Evolutionary conservation across 257 asterid species (phyloP).

Genomic region (Ballota nigra): DNA sequence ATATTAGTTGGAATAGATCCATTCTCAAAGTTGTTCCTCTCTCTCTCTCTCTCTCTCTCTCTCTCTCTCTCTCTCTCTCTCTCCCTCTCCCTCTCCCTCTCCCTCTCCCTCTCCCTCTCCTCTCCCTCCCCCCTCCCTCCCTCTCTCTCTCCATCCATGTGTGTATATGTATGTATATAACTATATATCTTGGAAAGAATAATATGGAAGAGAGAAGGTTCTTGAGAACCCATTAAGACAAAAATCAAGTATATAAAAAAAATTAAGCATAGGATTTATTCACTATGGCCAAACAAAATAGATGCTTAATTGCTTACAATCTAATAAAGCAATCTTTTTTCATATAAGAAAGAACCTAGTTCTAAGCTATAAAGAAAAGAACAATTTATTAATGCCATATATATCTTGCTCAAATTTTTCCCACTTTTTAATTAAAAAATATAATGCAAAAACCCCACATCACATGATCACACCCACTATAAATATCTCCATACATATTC

Average conservation of each 20-base stretch:
- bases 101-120: too few species aligned
- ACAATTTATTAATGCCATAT: constrained; percentile 18
- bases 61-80: too few species aligned
- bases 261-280: constrained; percentile 19
- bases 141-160: too few species aligned
- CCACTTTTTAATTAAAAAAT: background rate
- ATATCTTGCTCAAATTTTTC: background rate
- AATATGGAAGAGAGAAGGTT: constrained; percentile 28
- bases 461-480: constrained; percentile 20
- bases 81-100: too few species aligned
- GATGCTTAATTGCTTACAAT: constrained; percentile 32
- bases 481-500: constrained; percentile 19
- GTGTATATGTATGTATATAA: too few species aligned
- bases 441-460: constrained; percentile 7
- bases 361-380: constrained; percentile 25
- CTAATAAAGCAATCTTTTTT: constrained; percentile 13
- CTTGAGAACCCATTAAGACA: constrained; percentile 44
- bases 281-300: constrained; percentile 19
- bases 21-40: constrained; percentile 8
- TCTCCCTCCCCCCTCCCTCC: too few species aligned
- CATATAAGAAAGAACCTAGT: constrained; percentile 41
- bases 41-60: too few species aligned
- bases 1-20: constrained; percentile 22
- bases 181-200: background rate
- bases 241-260: constrained; percentile 25